These are phyloP conservation scores for Claviceps pusilla DNA, from an alignment of 2,329 filamentous ascomycete species.

Conservation along the genomic window DNA sequence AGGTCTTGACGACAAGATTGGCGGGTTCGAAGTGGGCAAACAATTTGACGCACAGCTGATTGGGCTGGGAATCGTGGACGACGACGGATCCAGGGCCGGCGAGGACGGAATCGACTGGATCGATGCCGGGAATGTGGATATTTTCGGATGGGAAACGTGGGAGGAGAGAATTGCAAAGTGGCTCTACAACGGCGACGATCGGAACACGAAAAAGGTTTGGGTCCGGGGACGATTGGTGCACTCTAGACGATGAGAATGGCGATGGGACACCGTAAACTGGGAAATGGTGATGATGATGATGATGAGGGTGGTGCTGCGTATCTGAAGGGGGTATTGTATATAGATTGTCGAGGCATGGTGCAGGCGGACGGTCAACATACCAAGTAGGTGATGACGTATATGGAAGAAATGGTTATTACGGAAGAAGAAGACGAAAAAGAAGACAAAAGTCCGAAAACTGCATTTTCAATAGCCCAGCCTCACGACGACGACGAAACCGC, in stretches of 20 bases:
- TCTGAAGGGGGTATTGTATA: background rate
- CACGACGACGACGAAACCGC: too few species aligned
- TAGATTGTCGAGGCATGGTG: background rate
- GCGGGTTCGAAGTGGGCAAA: conserved; percentile 73
- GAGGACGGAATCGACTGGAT: conserved; percentile 10
- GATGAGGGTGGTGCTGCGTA: background rate
- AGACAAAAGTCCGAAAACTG: too few species aligned
- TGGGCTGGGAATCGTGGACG: conserved; percentile 37
- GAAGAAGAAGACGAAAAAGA: too few species aligned
- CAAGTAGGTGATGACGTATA: too few species aligned
- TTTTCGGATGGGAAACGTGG: conserved; percentile 89
- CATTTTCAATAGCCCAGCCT: too few species aligned
- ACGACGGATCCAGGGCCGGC: conserved; percentile 14
- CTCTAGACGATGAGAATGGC: conserved; percentile 18
- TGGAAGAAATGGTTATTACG: too few species aligned
- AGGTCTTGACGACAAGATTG: conserved; percentile 55
- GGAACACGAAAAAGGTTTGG: conserved; percentile 82
- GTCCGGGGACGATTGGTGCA: conserved; percentile 74
- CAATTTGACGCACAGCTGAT: conserved; percentile 85
- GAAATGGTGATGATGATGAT: background rate
- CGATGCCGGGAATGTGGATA: conserved; percentile 54
- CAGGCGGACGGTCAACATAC: too few species aligned
- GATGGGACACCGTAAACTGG: background rate
- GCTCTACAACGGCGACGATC: conserved; percentile 85
- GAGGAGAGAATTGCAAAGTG: conserved; percentile 80